Percentiles rank a stretch among this genome's conserved stretches.
phyloP scores from a whole-genome alignment of 2,329 filamentous ascomycete genomes.

The Thermoascus crustaceus region DNA sequence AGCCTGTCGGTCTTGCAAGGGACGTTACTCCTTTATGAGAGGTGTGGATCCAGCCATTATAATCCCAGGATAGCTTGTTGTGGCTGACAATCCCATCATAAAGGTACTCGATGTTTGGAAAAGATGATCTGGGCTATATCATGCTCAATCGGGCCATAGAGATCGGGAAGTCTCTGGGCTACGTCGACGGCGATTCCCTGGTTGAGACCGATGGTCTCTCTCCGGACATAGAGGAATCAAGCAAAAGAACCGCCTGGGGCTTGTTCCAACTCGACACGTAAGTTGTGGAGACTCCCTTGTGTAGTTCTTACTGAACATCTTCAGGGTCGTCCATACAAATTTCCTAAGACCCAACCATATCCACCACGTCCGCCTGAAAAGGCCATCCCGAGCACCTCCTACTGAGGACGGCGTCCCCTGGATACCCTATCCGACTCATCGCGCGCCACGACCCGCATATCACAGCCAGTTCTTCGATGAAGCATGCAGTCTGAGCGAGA shows the following conservation, averaged over 20 bases:
- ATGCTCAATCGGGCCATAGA: slow-evolving; percentile 30
- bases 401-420: slow-evolving; percentile 18
- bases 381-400: slow-evolving; percentile 11
- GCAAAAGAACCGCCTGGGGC: slow-evolving; percentile 28
- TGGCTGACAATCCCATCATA: background rate
- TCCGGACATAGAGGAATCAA: slow-evolving; percentile 23
- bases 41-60: slow-evolving; percentile 13
- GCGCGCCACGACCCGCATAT: slow-evolving; percentile 18
- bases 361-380: slow-evolving; percentile 22
- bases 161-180: slow-evolving; percentile 24
- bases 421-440: slow-evolving; percentile 27
- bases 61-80: background rate
- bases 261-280: slow-evolving; percentile 33
- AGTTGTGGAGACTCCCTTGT: slow-evolving; percentile 8
- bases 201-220: slow-evolving; percentile 17
- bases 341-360: slow-evolving; percentile 29
- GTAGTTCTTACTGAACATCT: background rate
- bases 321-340: slow-evolving; percentile 26
- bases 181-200: slow-evolving; percentile 18
- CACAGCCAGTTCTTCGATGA: slow-evolving; percentile 26
- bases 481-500: slow-evolving; percentile 25
- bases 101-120: slow-evolving; percentile 29
- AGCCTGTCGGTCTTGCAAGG: slow-evolving; percentile 26
- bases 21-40: slow-evolving; percentile 28
- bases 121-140: slow-evolving; percentile 29